A percentile compares a stretch with the other conserved stretches of the same genome.
phyloP scores from a whole-genome alignment of 768 basidiomycete genomes.

The Boletus sensibilis region DNA sequence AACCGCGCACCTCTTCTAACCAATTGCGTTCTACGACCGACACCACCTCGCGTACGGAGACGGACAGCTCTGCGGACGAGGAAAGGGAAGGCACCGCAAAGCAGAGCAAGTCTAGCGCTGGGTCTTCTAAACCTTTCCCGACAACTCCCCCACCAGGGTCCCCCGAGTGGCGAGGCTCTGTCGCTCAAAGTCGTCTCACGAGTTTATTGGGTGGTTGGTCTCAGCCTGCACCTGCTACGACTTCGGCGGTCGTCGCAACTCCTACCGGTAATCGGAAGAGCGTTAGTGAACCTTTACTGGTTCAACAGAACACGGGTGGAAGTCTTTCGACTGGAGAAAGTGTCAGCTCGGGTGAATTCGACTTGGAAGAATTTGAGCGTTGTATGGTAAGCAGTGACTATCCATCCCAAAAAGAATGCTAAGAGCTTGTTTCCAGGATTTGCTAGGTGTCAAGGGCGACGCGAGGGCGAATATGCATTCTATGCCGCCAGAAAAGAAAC shows the following conservation, averaged over 20 bases:
- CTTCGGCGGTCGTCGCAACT: slow-evolving; percentile 28
- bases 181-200: slow-evolving; percentile 60
- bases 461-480: slow-evolving; percentile 61
- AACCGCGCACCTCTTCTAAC: slow-evolving; percentile 49
- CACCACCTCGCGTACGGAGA: slow-evolving; percentile 23
- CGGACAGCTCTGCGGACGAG: slow-evolving; percentile 32
- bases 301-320: slow-evolving; percentile 46
- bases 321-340: slow-evolving; percentile 31
- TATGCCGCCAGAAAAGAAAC: slow-evolving; percentile 62
- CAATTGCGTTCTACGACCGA: slow-evolving; percentile 52
- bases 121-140: slow-evolving; percentile 22
- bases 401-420: background rate
- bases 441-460: slow-evolving; percentile 70
- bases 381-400: slow-evolving; percentile 56
- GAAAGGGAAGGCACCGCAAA: slow-evolving; percentile 66
- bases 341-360: slow-evolving; percentile 31
- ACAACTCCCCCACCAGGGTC: slow-evolving; percentile 26
- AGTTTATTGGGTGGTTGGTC: slow-evolving; percentile 69
- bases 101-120: slow-evolving; percentile 34
- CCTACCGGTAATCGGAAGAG: slow-evolving; percentile 49
- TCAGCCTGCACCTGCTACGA: slow-evolving; percentile 42
- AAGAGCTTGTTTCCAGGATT: slow-evolving; percentile 48
- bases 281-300: slow-evolving; percentile 69
- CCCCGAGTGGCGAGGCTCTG: slow-evolving; percentile 51
- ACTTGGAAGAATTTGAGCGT: slow-evolving; percentile 55